phyloP scores from a whole-genome alignment of 2,329 filamentous ascomycete genomes.

The Aspergillus sp. region DNA sequence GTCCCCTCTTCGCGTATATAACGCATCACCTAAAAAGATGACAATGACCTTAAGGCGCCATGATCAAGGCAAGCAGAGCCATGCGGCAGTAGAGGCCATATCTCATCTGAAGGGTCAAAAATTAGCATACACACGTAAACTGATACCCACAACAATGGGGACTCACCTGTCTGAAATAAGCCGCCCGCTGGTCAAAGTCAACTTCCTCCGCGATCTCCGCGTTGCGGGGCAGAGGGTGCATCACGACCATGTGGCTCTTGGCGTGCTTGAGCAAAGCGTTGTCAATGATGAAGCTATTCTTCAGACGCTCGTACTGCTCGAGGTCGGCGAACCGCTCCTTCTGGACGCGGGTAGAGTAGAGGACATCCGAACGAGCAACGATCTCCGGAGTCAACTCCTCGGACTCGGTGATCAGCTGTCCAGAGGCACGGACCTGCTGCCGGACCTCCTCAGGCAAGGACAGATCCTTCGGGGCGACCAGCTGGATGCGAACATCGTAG shows the following conservation, averaged over 20 bases:
- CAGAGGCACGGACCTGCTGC: conserved; percentile 68
- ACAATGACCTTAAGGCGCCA: conserved; percentile 54
- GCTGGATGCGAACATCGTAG: conserved; percentile 92
- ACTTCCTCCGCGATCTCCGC: conserved; percentile 93
- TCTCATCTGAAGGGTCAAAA: conserved; percentile 67
- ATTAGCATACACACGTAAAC: conserved; percentile 40
- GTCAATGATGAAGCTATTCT: conserved; percentile 85
- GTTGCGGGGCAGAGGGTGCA: conserved; percentile 94
- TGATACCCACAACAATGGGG: not conserved
- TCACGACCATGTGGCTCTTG: conserved; percentile 88
- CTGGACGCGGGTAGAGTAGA: conserved; percentile 96
- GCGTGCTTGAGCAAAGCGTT: conserved; percentile 86
- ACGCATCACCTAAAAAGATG: conserved; percentile 4
- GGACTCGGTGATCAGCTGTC: conserved; percentile 74
- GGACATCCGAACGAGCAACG: conserved; percentile 78
- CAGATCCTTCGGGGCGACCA: conserved; percentile 80
- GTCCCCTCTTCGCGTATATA: conserved; percentile 17
- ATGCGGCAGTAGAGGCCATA: conserved; percentile 98
- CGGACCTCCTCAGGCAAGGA: conserved; percentile 73
- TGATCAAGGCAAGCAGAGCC: conserved; percentile 91
- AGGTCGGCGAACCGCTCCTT: conserved; percentile 89
- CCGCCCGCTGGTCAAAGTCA: conserved; percentile 93
- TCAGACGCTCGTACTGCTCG: conserved; percentile 79
- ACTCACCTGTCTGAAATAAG: conserved; percentile 98
- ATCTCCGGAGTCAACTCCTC: conserved; percentile 83